Base-by-base conservation (phyloP, 1,139 yeast genomes). In the Zygosaccharomyces sapae region DNA sequence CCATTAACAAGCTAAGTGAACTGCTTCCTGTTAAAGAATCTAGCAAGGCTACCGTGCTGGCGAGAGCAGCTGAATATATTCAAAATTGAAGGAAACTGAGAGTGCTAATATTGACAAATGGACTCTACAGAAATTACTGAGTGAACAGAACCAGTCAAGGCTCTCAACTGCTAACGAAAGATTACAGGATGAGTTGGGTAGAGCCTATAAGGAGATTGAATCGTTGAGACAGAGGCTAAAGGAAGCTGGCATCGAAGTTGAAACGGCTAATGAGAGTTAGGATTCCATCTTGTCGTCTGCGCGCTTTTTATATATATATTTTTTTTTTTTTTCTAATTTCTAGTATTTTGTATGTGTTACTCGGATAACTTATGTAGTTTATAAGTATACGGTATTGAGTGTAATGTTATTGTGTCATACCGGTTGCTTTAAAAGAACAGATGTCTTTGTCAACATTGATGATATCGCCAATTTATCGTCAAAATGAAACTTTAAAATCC, bases 161-260 rank as follows among this genome's bases (percentile, higher is more conserved):
- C 72, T 87, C 52, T 77, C 84, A 43, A 80, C 84, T 37, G 78
- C 86, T 13, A 87, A 87, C 67, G 94, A 86, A 58, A 83, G 85
- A 65, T 73, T 88, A 61, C 86, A 86, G 68, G 75, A 73, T 44
- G 95, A 86, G 69, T 75, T 87, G 56, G 90, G 87, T 57, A 81
- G 88, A 61, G 95, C 97, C 10, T 90, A 92, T 75, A 77, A 95
- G 57, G 97, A 90, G 63, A 81, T 86, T 48, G 96, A 88, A 63
- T 83, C 77, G 54, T 84, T 90, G 81, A 86, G 46, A n/a, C 44
- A 44, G 30, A 33, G 36, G 20, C 38, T 46, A 30, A 38, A 43
- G 33, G 46, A 43, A 20, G 46, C 49, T 2, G 49, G 49, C 2
- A 18, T 43, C 12, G 35, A 44, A 19, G 37, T 33, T 20, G 36